Percentiles rank a stretch among this genome's conserved stretches.
These are phyloP conservation scores for Laetiporus sulphureus DNA, from an alignment of 1,284 basidiomycete genomes.

Conservation along the genomic window DNA sequence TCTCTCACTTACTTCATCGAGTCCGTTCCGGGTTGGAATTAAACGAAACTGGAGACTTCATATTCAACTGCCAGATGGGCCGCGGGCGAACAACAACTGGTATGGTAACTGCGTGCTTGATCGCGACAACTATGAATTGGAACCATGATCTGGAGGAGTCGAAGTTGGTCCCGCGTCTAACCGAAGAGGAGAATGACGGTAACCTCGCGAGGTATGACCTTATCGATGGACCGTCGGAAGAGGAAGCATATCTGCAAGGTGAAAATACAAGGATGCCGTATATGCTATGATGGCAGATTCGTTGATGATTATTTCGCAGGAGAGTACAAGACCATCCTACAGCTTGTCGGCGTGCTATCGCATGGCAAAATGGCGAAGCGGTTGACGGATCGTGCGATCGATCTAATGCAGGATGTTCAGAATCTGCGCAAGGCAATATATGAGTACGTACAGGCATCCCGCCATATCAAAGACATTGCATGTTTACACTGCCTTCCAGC, in stretches of 20 bases:
- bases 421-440: conserved; percentile 91
- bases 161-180: conserved; percentile 26
- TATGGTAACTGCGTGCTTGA: conserved; percentile 87
- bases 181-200: conserved; percentile 30
- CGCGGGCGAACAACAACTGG: conserved; percentile 85
- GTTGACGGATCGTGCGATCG: conserved; percentile 83
- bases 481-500: conserved; percentile 33
- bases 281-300: not conserved
- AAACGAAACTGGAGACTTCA: conserved; percentile 64
- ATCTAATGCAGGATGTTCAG: conserved; percentile 91
- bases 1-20: conserved; percentile 73
- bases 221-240: conserved; percentile 76
- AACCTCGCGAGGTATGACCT: conserved; percentile 47
- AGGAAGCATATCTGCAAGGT: conserved; percentile 85
- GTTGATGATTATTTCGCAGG: conserved; percentile 38
- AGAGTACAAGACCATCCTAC: conserved; percentile 95
- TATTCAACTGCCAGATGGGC: conserved; percentile 87
- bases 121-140: conserved; percentile 73
- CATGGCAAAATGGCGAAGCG: conserved; percentile 92
- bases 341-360: conserved; percentile 86
- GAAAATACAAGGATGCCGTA: conserved; percentile 12
- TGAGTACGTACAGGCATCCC: conserved; percentile 50
- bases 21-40: conserved; percentile 52
- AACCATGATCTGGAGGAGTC: conserved; percentile 33
- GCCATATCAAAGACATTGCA: not conserved